These are phyloP conservation scores for Ophiostoma sp. DNA, from an alignment of 2,329 filamentous ascomycete species.

Conservation along the genomic window DNA sequence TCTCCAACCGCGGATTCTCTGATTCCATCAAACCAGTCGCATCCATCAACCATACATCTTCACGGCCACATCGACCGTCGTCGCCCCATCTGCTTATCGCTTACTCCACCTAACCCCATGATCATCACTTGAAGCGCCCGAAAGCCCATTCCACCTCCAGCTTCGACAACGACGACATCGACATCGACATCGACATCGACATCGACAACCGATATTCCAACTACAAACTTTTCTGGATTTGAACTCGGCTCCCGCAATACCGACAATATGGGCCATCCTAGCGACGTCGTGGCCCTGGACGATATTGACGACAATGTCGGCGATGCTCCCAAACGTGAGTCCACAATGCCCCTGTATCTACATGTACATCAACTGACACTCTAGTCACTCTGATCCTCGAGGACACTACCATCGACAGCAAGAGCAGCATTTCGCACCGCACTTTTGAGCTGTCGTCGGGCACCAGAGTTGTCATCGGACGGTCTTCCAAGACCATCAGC, in stretches of 20 bases:
- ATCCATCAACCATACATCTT: not conserved
- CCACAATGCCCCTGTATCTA: not conserved
- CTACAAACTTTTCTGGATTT: not conserved
- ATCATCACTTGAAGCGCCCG: slow-evolving; percentile 3
- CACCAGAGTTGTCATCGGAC: slow-evolving; percentile 37
- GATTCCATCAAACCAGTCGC: not conserved
- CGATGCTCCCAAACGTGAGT: not conserved
- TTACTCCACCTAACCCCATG: slow-evolving; percentile 4
- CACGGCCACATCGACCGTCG: not conserved
- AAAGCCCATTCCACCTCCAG: not conserved
- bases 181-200: not conserved
- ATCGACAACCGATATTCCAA: not conserved
- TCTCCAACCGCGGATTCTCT: not conserved
- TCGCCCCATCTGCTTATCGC: slow-evolving; percentile 1
- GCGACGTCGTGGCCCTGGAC: not conserved
- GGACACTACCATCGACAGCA: not conserved
- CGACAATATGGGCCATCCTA: not conserved
- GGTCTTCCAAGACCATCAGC: slow-evolving; percentile 42
- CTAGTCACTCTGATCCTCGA: slow-evolving; percentile 1
- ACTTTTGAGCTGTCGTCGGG: slow-evolving; percentile 32
- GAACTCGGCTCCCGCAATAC: not conserved
- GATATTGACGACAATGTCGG: not conserved
- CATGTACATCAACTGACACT: not conserved
- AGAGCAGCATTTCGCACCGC: slow-evolving; percentile 27
- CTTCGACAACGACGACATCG: no score